Base-by-base conservation (phyloP, 805 yeast species). In the Blastobotrys mokoenaii region DNA sequence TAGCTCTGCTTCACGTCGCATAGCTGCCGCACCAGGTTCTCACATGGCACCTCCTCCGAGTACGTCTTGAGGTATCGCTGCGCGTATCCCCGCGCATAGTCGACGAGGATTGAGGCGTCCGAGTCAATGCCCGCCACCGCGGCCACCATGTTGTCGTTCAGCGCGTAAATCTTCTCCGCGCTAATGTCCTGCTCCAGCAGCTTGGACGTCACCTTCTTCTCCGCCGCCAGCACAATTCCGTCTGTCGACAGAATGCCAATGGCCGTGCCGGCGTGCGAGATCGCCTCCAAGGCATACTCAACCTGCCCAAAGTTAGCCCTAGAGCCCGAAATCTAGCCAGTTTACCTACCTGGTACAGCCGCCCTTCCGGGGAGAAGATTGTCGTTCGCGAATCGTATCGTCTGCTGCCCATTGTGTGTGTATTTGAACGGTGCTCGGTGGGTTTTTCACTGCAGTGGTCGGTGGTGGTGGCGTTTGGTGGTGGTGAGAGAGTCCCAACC, bases 311-410 rank as follows among this genome's bases (percentile, higher is more conserved):
- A 10, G 8, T 22, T 22, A 22, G n/a, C n/a, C n/a, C n/a, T n/a
- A n/a, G n/a, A n/a, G n/a, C n/a, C n/a, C n/a, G n/a, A n/a, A n/a
- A n/a, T n/a, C 10, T 35, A 12, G 12, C 9, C 25, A 20, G 12
- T 33, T 16, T 8, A 41, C 76, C 12, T 57, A 78, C 88, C 69
- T 93, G 99, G 68, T 93, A 93, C 47, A 93, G 74, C 67, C 98
- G 79, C 34, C 99, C 99, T 65, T 93, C 99, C 8, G 99, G 99
- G 34, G 97, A 90, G 70, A 93, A 93, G 60, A 93, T 94, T 3
- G 98, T 93, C 43, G 99, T 93, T 76, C 99, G 80, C 51, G 96
- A 84, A 69, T 93, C 99, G 87, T 93, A 93, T 77, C 99, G 82
- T 83, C 97, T 84, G 56, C 96, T 86, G 14, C 80, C 80, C 80